A percentile compares a stretch with the other conserved stretches of the same genome.
phyloP scores from a whole-genome alignment of 352 stramenopile species.

The Aphanomyces invadans region DNA sequence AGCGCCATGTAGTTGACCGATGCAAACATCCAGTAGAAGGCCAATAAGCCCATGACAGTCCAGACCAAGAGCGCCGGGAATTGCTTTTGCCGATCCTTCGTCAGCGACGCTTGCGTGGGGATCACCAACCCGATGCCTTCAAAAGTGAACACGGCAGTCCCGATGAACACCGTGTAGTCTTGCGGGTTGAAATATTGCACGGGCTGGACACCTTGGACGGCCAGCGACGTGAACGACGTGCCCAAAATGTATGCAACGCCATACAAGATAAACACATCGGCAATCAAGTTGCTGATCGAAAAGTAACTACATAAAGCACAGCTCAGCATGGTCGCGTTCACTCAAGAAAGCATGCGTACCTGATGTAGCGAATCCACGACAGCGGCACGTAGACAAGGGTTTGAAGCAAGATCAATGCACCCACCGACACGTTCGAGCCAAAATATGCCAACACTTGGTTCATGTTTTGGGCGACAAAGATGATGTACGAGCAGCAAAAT shows the following conservation, averaged over 20 bases:
- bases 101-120: conserved; percentile 61
- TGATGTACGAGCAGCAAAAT: conserved; percentile 70
- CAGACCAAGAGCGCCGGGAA: conserved; percentile 45
- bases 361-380: conserved; percentile 61
- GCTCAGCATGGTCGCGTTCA: background rate
- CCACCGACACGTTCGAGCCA: conserved; percentile 34
- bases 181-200: conserved; percentile 53
- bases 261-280: conserved; percentile 67
- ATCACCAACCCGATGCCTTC: conserved; percentile 66
- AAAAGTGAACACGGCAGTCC: conserved; percentile 60
- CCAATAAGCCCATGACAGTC: conserved; percentile 59
- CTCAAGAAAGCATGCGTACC: conserved; percentile 26
- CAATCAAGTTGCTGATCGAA: conserved; percentile 56
- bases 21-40: conserved; percentile 81
- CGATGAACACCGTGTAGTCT: conserved; percentile 53
- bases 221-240: conserved; percentile 61
- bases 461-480: conserved; percentile 68
- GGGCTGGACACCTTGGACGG: conserved; percentile 30
- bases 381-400: conserved; percentile 61
- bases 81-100: conserved; percentile 45
- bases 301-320: conserved; percentile 34
- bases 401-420: conserved; percentile 49
- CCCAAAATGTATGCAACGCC: conserved; percentile 63
- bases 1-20: conserved; percentile 72
- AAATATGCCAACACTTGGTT: conserved; percentile 53